These are phyloP conservation scores for Clathrus columnatus DNA, from an alignment of 768 basidiomycete species.

Conservation along the genomic window DNA sequence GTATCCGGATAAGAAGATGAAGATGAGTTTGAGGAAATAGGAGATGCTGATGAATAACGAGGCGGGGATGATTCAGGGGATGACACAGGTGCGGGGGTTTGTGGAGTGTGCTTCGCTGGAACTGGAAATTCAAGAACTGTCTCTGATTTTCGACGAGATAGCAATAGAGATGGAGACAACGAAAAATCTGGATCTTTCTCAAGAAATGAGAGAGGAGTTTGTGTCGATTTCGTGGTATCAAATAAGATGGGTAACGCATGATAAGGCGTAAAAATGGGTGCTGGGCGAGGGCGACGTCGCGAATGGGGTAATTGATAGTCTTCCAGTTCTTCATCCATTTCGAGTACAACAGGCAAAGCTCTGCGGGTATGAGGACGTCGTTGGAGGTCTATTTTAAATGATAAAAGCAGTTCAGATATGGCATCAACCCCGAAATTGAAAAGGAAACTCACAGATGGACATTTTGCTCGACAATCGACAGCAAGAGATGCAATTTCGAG, in stretches of 20 bases:
- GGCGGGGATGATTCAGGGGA: neutral
- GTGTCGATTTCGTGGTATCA: neutral
- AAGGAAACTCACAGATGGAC: neutral
- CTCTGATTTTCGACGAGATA: slow-evolving; percentile 5
- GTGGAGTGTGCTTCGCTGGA: neutral
- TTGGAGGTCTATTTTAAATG: neutral
- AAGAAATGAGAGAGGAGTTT: neutral
- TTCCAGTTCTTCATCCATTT: neutral
- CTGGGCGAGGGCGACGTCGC: neutral
- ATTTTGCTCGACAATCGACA: neutral
- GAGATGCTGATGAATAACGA: neutral
- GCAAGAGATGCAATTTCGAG: neutral
- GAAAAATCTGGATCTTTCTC: slow-evolving; percentile 1
- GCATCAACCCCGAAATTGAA: neutral
- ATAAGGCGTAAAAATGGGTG: slow-evolving; percentile 1
- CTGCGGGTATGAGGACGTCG: slow-evolving; percentile 9
- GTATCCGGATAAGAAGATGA: slow-evolving; percentile 3
- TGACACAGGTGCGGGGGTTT: neutral
- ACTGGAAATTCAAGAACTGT: slow-evolving; percentile 9
- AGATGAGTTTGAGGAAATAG: neutral
- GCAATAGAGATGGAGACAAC: slow-evolving; percentile 2
- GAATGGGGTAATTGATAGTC: neutral
- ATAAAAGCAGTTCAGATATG: neutral
- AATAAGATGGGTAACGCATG: neutral
- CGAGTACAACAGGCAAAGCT: neutral